Conservation (phyloP, 164 flowering plant genomes). For the Tetrastigma voinierianum region DNA sequence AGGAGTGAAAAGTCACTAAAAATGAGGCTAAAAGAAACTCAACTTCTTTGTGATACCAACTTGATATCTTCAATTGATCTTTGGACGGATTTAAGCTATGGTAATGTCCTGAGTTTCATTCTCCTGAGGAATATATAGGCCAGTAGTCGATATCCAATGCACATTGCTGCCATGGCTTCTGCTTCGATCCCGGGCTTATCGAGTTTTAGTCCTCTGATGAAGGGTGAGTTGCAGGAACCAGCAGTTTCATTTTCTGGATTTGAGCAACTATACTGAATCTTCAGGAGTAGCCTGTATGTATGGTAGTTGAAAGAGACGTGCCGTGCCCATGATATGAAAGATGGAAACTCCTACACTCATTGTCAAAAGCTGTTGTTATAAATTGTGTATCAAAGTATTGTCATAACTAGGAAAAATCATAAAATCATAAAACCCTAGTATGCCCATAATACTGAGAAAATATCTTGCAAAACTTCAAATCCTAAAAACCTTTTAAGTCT, state of each 20-base stretch:
- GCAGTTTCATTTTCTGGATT: background rate
- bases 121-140: constrained; percentile 30
- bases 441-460: too few species aligned
- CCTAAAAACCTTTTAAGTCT: too few species aligned
- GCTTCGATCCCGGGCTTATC: constrained; percentile 17
- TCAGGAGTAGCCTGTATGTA: constrained; percentile 31
- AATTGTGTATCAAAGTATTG: too few species aligned
- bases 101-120: constrained; percentile 17
- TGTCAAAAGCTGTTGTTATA: background rate
- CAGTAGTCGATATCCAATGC: constrained; percentile 31
- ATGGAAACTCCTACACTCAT: constrained; percentile 33
- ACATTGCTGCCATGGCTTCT: constrained; percentile 30
- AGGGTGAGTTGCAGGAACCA: constrained; percentile 1
- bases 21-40: too few species aligned
- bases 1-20: too few species aligned
- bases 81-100: background rate
- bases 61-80: too few species aligned
- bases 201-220: constrained; percentile 9
- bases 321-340: constrained; percentile 37
- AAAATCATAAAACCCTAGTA: too few species aligned
- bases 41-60: too few species aligned
- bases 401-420: too few species aligned
- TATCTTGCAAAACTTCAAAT: too few species aligned
- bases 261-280: constrained; percentile 27
- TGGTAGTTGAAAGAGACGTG: constrained; percentile 39